Base-by-base conservation (phyloP, 164 flowering plant genomes). In the Chimonanthus salicifolius region DNA sequence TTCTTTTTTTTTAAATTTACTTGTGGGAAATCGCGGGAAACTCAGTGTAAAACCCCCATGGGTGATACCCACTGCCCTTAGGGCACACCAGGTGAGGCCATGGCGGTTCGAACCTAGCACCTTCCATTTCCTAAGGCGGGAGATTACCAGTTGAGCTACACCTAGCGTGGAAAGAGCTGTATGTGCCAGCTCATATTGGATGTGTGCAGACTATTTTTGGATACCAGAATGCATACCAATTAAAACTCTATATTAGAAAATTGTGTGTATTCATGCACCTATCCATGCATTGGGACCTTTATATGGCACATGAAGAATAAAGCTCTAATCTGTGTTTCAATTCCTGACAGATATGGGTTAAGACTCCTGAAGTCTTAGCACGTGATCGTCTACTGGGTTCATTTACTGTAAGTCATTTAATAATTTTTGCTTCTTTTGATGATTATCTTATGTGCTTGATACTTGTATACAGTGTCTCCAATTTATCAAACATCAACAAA, bases 341-440 rank as follows among this genome's bases (percentile, higher is more conserved):
- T 74, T 72, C 50, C 13, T 51, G 45, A 74, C 92, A 94, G 97
- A 85, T 92, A 71, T 91, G 97, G 98, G 97, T 94, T 74, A 94
- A 94, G 83, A 88, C 97, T 47, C 89, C 97, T 47, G 94, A 94
- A 85, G 87, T 94, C 64, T 80, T 94, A 82, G 92, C 97, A 4
- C 90, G 98, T 1, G 97, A 92, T 74, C 82, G 98, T 48, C 97
- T 94, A 72, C 85, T 92, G n/a, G 97, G 98, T 70, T 87, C 97
- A 70, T 94, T 84, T 77, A 80, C 91, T 64, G 98, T 92, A 77
- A 88, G 96, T 78, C 20, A 44, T 50, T 50, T 15, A 69, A 67
- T 62, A 46, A 45, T 44, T 8, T 46, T 69, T 58, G 46, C 44
- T 10, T 63, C 44, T 3, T 18, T 4, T 54, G 16, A 13, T 54